These are phyloP conservation scores for Typha latifolia DNA, from an alignment of 176 grass and related monocot species.

Conservation along the genomic window DNA sequence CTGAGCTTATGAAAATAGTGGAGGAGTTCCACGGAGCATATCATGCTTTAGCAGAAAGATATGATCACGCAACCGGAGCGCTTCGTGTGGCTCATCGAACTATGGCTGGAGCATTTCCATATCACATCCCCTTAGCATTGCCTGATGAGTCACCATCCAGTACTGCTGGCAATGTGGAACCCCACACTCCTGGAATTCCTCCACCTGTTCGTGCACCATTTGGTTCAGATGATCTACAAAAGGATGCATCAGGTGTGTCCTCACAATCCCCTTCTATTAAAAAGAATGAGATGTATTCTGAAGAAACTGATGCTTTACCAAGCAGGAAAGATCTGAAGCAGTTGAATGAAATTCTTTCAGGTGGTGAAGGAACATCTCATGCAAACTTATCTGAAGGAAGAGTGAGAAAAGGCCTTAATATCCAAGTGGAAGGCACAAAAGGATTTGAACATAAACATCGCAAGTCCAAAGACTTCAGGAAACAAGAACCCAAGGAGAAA, in stretches of 20 bases:
- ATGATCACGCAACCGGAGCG: conserved; percentile 62
- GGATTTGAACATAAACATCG: not conserved
- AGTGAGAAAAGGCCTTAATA: conserved; percentile 42
- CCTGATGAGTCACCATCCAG: conserved; percentile 44
- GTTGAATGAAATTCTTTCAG: conserved; percentile 42
- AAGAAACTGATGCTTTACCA: conserved; percentile 36
- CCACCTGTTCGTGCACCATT: conserved; percentile 27
- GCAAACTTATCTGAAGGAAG: not conserved
- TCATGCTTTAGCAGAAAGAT: conserved; percentile 74
- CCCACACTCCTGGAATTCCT: conserved; percentile 40
- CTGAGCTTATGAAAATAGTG: conserved; percentile 83
- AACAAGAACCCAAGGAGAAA: conserved; percentile 24
- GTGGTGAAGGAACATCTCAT: conserved; percentile 18
- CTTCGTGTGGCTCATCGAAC: conserved; percentile 72
- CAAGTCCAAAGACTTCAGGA: not conserved
- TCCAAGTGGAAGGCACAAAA: conserved; percentile 44
- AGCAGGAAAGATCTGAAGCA: conserved; percentile 47
- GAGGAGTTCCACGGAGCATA: conserved; percentile 92
- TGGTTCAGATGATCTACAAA: conserved; percentile 49
- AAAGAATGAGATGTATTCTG: conserved; percentile 59
- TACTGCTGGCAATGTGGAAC: conserved; percentile 35
- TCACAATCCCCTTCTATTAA: conserved; percentile 29
- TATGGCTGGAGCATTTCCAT: conserved; percentile 89
- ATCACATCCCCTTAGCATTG: conserved; percentile 48
- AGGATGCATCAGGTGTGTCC: conserved; percentile 34